These are phyloP conservation scores for Magnaporthales sp. DNA, from an alignment of 2,329 filamentous ascomycete species.

Conservation along the genomic window DNA sequence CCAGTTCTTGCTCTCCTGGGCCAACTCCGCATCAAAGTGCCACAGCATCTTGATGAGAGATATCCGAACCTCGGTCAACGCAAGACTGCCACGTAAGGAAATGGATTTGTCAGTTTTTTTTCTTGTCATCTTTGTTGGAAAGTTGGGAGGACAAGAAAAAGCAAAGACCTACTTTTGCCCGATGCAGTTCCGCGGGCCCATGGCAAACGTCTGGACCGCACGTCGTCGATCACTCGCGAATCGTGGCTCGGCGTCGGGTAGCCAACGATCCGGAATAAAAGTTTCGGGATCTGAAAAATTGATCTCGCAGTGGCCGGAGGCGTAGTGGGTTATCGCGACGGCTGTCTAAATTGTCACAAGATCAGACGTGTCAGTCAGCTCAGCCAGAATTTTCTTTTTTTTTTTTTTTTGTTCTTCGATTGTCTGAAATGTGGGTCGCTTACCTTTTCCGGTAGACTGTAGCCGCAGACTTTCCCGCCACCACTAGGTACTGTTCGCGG, in stretches of 20 bases:
- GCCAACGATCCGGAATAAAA: constrained; percentile 40
- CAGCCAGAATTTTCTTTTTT: neutral
- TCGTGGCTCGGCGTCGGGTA: constrained; percentile 20
- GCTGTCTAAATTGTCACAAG: constrained; percentile 22
- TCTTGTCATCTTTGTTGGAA: neutral
- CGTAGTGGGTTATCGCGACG: constrained; percentile 33
- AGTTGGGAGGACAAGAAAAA: neutral
- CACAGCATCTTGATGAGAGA: constrained; percentile 37
- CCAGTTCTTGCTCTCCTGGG: constrained; percentile 28
- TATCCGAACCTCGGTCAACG: constrained; percentile 40
- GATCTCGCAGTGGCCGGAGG: constrained; percentile 30
- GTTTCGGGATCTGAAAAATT: constrained; percentile 34
- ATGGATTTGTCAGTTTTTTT: neutral
- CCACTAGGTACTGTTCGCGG: constrained; percentile 22
- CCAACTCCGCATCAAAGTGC: constrained; percentile 37
- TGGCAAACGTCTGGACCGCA: constrained; percentile 36
- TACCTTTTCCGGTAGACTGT: neutral
- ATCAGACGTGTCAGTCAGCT: too few species aligned
- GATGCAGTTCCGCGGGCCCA: constrained; percentile 40
- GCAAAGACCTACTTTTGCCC: constrained; percentile 34
- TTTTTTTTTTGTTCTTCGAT: too few species aligned
- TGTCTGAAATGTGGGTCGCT: neutral
- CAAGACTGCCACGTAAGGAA: constrained; percentile 24
- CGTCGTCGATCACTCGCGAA: constrained; percentile 33
- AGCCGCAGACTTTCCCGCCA: neutral